A percentile compares a stretch with the other conserved stretches of the same genome.
Evolutionary conservation across 208 protist genomes (phyloP).

Genomic region (Herpetomonas samuelpessoai): DNA sequence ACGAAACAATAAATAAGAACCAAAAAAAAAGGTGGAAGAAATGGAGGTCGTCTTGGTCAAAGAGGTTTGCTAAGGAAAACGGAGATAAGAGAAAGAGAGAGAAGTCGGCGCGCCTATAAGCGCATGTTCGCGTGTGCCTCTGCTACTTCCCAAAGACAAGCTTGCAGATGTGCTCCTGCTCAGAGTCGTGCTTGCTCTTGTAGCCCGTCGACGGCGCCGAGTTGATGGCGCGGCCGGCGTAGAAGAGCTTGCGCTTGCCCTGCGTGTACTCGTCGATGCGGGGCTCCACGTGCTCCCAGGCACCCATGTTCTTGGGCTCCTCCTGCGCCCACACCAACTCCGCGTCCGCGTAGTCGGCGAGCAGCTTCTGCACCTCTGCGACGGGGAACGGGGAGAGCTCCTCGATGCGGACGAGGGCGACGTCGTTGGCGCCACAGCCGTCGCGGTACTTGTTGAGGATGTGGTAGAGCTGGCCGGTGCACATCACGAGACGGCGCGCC

Average conservation of each 20-base stretch:
- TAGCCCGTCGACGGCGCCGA: constrained; percentile 67
- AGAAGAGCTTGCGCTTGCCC: constrained; percentile 52
- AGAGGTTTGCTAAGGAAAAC: no score
- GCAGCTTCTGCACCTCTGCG: constrained; percentile 83
- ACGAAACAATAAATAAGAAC: constrained; percentile 8
- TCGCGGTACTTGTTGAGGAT: constrained; percentile 77
- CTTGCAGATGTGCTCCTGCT: constrained; percentile 66
- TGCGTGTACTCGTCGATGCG: constrained; percentile 77
- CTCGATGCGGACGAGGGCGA: constrained; percentile 93
- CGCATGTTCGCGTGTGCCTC: no score
- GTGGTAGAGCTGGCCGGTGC: constrained; percentile 98
- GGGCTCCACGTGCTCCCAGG: constrained; percentile 87
- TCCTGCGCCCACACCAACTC: constrained; percentile 96
- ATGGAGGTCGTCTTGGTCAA: background rate
- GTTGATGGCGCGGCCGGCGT: constrained; percentile 54
- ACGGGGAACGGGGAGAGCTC: constrained; percentile 98
- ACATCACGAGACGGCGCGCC: constrained; percentile 93
- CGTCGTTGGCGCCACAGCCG: constrained; percentile 54
- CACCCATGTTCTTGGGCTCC: constrained; percentile 97
- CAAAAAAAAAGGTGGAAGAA: constrained; percentile 1
- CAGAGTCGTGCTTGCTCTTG: constrained; percentile 66
- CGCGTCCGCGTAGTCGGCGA: constrained; percentile 86
- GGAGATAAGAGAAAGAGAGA: no score
- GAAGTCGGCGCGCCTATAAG: no score
- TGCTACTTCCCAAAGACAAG: constrained; percentile 24